Evolutionary conservation across 768 basidiomycete genomes (phyloP), one percentile per base, ranked within the genome.

Genomic region (Termitomyces sp.): DNA sequence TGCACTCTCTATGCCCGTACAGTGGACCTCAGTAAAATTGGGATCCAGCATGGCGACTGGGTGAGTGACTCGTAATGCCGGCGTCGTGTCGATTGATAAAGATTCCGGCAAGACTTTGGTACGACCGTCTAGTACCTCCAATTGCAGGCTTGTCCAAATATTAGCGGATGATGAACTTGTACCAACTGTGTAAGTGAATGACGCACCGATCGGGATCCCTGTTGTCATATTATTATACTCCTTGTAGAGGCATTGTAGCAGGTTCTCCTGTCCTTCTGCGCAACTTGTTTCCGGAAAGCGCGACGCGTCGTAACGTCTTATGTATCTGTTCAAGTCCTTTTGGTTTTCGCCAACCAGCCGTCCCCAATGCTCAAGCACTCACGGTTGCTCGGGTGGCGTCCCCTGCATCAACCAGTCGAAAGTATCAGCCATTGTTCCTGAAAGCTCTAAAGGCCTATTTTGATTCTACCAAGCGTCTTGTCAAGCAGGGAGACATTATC

Each of bases 371-470:
- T 7, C 75, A 73, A 53, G 74, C 82, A 1, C 72, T 95, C 21
- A 90, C 88, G 1, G 75, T 97, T 51, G 89, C 92, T 2, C 83
- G 91, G n/a, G 76, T 97, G 7, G 84, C 89, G 0, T 90, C 92
- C 0, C 86, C 90, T 1, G 71, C 85, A 54, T 84, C 90, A 1
- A 83, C 78, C 12, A 82, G 84, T 67, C 82, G 84, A 42, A 67
- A 71, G 32, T 87, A 88, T 65, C 89, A 93, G 65, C 65, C 76
- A 0, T 65, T 82, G 6, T 85, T 88, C 64, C 65, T 92, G 23
- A 73, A 75, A 19, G 81, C 82, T 6, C 71, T 97, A 52, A 88
- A 84, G 57, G 51, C 63, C 6, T 83, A 87, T 67, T 92, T 96
- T 64, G 74, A 79, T 32, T 64, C 68, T 0, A 68, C 71, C 2